Conservation (phyloP, 179 eudicot species). For the Pouteria campechiana region DNA sequence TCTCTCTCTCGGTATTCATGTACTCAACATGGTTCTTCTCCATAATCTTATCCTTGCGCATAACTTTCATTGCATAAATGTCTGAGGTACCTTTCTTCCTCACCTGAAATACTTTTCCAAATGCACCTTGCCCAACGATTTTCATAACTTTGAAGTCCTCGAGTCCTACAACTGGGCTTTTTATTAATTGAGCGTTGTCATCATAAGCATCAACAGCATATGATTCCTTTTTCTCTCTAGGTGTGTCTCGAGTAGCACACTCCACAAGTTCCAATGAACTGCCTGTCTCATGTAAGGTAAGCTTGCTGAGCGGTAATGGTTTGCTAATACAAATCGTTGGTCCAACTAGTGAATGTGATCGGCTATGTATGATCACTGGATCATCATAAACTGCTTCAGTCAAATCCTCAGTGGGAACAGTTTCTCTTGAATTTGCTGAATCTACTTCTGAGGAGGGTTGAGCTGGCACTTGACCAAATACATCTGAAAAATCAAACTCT, state of each 20-base stretch:
- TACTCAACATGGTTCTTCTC: constrained; percentile 90
- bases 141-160: constrained; percentile 79
- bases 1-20: constrained; percentile 90
- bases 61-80: constrained; percentile 90
- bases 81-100: constrained; percentile 64
- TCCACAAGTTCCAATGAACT: constrained; percentile 23
- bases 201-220: constrained; percentile 10
- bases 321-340: constrained; percentile 59
- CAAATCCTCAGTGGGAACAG: constrained; percentile 2
- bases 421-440: constrained; percentile 19
- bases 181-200: constrained; percentile 17
- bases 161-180: constrained; percentile 36
- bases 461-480: constrained; percentile 51
- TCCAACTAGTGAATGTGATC: constrained; percentile 91
- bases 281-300: constrained; percentile 37
- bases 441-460: constrained; percentile 23
- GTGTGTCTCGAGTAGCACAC: constrained; percentile 11
- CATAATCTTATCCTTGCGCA: constrained; percentile 91
- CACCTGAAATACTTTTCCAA: constrained; percentile 89
- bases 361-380: constrained; percentile 48
- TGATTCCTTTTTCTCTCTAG: constrained; percentile 18
- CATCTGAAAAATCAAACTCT: constrained; percentile 66
- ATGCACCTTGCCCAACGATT: constrained; percentile 84
- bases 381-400: constrained; percentile 21
- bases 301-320: constrained; percentile 50